Conservation (phyloP, 441 rosid genomes). For the Populus hybrid region DNA sequence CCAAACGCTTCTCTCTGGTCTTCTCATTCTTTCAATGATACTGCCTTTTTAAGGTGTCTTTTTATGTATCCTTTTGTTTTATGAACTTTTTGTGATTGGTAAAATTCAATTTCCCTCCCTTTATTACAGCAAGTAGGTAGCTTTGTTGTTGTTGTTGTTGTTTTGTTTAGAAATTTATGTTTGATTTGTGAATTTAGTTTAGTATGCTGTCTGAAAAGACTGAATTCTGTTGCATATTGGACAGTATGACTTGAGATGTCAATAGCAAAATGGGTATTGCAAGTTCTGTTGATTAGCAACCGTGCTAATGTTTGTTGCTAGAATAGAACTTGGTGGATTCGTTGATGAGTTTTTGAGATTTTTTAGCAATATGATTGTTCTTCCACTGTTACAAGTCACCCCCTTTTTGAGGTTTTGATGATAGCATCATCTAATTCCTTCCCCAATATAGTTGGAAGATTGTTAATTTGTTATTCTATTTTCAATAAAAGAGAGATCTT, state of each 20-base stretch:
- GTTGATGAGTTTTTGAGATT: neutral
- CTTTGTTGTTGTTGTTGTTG: neutral
- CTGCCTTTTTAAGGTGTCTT: conserved; percentile 34
- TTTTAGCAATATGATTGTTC: neutral
- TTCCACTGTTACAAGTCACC: neutral
- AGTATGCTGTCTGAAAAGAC: neutral
- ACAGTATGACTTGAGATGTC: neutral
- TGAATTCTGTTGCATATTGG: neutral
- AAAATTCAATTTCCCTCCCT: neutral
- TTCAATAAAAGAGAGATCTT: neutral
- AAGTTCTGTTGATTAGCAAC: neutral
- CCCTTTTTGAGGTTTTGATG: neutral
- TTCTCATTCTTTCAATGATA: conserved; percentile 23
- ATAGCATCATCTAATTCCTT: neutral
- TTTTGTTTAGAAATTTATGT: neutral
- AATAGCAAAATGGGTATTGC: neutral
- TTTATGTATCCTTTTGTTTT: neutral
- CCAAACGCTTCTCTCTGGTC: conserved; percentile 31
- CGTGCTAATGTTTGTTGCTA: neutral
- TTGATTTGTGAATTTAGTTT: neutral
- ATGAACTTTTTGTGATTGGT: neutral
- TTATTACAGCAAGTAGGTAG: neutral
- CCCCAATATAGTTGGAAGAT: neutral
- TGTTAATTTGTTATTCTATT: neutral
- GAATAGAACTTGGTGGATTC: neutral